Conservation (phyloP, 2,329 filamentous ascomycete species). For the Aspergillus pseudonomiae region DNA sequence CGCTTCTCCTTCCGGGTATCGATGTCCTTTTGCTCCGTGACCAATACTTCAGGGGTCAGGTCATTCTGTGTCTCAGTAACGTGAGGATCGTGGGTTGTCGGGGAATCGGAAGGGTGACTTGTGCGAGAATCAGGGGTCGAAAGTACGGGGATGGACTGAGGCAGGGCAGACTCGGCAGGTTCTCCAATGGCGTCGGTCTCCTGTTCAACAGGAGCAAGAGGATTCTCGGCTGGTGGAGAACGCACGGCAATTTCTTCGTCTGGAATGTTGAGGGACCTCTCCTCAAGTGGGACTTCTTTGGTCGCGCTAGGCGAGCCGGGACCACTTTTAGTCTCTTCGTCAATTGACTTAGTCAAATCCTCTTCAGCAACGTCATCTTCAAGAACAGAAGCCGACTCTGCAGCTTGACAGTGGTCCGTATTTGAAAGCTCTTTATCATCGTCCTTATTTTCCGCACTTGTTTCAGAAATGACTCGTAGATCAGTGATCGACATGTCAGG, state of each 20-base stretch:
- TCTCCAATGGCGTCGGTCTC: conserved; percentile 19
- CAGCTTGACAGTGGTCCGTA: conserved; percentile 18
- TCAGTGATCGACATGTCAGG: conserved; percentile 23
- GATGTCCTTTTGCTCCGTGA: conserved; percentile 23
- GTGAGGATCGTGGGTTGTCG: conserved; percentile 25
- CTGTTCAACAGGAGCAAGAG: conserved; percentile 20
- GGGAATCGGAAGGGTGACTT: conserved; percentile 20
- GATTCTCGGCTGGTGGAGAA: conserved; percentile 22
- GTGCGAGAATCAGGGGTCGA: conserved; percentile 21
- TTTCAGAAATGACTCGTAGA: conserved; percentile 22
- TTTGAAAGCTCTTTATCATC: conserved; percentile 17
- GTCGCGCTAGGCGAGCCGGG: conserved; percentile 35
- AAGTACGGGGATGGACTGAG: conserved; percentile 20
- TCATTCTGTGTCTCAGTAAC: conserved; percentile 26
- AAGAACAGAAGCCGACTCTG: conserved; percentile 25
- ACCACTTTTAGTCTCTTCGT: conserved; percentile 31
- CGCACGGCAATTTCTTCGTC: conserved; percentile 28
- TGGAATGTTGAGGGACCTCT: conserved; percentile 27
- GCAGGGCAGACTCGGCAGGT: conserved; percentile 15
- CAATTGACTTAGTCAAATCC: conserved; percentile 27
- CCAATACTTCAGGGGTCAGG: conserved; percentile 25
- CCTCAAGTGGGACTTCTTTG: conserved; percentile 32
- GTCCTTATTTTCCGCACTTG: conserved; percentile 17
- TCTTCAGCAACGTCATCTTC: conserved; percentile 29
- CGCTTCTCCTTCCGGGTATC: conserved; percentile 36